phyloP scores from a whole-genome alignment of 73 alveolate species.

The Blepharisma japonicum region DNA sequence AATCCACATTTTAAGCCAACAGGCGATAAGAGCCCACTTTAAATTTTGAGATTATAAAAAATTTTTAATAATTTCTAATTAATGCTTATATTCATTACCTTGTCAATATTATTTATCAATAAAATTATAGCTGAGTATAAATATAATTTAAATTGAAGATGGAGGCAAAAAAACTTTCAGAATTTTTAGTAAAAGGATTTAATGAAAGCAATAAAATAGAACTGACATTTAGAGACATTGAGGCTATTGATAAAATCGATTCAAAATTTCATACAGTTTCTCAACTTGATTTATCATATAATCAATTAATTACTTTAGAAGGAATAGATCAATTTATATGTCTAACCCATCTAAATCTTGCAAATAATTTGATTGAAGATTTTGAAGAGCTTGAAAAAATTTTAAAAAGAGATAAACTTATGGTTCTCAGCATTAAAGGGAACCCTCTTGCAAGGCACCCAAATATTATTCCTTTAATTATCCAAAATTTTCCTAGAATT shows the following conservation, averaged over 20 bases:
- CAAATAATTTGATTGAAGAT: background rate
- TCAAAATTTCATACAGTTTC: background rate
- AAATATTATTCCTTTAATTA: background rate
- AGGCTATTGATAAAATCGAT: background rate
- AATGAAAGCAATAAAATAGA: background rate
- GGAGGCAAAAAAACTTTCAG: no score
- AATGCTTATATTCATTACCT: no score
- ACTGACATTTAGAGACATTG: slow-evolving; percentile 16
- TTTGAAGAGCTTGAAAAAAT: background rate
- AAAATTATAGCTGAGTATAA: no score
- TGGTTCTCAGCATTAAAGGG: background rate
- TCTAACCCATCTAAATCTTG: background rate
- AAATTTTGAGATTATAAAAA: no score
- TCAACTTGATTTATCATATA: slow-evolving; percentile 9
- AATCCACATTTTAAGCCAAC: no score
- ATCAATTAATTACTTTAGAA: background rate
- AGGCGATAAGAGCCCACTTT: no score
- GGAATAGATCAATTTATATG: slow-evolving; percentile 25
- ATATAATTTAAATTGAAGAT: no score
- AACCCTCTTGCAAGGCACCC: slow-evolving; percentile 19
- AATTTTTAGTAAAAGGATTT: no score
- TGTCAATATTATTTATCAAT: no score
- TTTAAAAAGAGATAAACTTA: background rate
- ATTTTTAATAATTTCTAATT: no score
- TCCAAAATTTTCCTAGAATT: slow-evolving; percentile 5